Conservation (phyloP, 805 yeast genomes). For the Candida yuanshanica region DNA sequence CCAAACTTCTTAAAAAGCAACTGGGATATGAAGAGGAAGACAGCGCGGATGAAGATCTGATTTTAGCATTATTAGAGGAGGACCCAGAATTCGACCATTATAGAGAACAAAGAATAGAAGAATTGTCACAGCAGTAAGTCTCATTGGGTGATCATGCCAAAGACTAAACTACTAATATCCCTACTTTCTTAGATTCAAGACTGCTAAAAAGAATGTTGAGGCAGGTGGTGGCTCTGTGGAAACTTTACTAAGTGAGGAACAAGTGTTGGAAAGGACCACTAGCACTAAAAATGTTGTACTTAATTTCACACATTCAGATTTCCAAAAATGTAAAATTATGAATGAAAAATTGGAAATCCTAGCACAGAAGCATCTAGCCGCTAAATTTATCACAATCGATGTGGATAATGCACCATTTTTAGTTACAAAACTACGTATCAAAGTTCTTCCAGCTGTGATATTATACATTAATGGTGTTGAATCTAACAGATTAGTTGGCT, state of each 20-base stretch:
- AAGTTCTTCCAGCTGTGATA: conserved; percentile 67
- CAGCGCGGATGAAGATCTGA: conserved; percentile 34
- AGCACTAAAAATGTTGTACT: conserved; percentile 39
- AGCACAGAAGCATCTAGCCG: conserved; percentile 52
- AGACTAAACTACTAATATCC: neutral
- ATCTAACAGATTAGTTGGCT: conserved; percentile 57
- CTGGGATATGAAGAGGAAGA: conserved; percentile 21
- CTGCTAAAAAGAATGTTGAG: conserved; percentile 29
- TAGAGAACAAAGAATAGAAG: conserved; percentile 59
- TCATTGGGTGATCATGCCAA: too few relatives aligned
- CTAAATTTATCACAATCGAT: conserved; percentile 47
- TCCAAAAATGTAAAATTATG: conserved; percentile 57
- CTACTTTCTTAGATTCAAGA: conserved; percentile 26
- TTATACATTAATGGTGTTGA: conserved; percentile 59
- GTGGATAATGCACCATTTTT: conserved; percentile 71
- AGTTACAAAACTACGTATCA: conserved; percentile 54
- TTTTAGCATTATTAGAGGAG: conserved; percentile 48
- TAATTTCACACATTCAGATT: conserved; percentile 59
- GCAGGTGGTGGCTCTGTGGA: conserved; percentile 41
- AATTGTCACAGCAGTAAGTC: conserved; percentile 38
- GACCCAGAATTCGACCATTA: conserved; percentile 42
- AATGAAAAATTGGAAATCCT: conserved; percentile 38
- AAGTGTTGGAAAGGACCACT: conserved; percentile 47
- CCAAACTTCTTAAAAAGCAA: conserved; percentile 24
- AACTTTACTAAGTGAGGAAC: conserved; percentile 45